Conservation (phyloP, 768 basidiomycete species). For the Harrya chromipes region DNA sequence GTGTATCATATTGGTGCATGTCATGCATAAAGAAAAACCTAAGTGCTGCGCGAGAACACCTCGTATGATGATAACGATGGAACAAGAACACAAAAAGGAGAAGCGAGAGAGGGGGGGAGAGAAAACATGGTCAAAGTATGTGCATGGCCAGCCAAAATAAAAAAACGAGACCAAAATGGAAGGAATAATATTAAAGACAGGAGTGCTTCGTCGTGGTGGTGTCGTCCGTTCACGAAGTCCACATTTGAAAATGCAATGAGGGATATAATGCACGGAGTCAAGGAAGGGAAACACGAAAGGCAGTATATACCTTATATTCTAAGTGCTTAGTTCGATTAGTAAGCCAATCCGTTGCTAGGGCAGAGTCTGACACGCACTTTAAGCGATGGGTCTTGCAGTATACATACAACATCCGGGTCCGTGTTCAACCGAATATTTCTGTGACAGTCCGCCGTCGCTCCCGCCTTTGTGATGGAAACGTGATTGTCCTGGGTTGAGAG, state of each 20-base stretch:
- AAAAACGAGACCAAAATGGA: slow-evolving; percentile 15
- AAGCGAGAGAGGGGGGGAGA: not conserved
- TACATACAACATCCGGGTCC: slow-evolving; percentile 7
- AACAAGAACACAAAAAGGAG: slow-evolving; percentile 15
- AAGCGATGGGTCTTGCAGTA: slow-evolving; percentile 9
- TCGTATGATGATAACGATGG: slow-evolving; percentile 13
- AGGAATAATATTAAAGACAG: slow-evolving; percentile 33
- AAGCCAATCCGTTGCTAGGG: not conserved
- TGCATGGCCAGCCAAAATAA: slow-evolving; percentile 29
- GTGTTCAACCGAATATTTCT: slow-evolving; percentile 40
- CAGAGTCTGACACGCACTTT: slow-evolving; percentile 15
- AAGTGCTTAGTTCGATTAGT: not conserved
- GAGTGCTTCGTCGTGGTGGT: slow-evolving; percentile 8
- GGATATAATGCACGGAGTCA: slow-evolving; percentile 26
- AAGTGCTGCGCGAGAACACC: slow-evolving; percentile 12
- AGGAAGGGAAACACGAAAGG: slow-evolving; percentile 6
- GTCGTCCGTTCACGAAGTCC: slow-evolving; percentile 20
- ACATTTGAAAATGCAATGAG: slow-evolving; percentile 15
- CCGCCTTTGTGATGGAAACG: slow-evolving; percentile 30
- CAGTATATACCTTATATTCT: slow-evolving; percentile 22
- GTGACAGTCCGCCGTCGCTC: slow-evolving; percentile 50
- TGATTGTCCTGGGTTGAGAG: slow-evolving; percentile 38
- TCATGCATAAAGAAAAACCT: slow-evolving; percentile 27
- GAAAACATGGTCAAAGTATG: slow-evolving; percentile 17
- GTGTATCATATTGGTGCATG: slow-evolving; percentile 23